Conservation (phyloP, 768 basidiomycete genomes). For the Kwoniella heveanensis region DNA sequence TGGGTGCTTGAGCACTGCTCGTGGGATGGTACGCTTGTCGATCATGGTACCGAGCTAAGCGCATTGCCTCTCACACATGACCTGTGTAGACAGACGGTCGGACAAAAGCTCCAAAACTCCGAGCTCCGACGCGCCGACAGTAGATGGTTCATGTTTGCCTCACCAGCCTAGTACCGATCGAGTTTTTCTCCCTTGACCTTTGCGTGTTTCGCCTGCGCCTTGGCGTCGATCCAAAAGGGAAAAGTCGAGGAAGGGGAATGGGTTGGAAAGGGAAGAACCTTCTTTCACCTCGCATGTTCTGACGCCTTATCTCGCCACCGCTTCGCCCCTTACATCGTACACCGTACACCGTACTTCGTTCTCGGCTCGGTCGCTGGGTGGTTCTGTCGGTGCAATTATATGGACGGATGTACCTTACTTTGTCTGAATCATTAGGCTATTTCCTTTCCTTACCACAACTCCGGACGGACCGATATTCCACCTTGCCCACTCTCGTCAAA, state of each 20-base stretch:
- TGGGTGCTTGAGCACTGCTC: background rate
- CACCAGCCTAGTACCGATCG: background rate
- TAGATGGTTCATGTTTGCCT: no score
- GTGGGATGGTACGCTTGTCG: background rate
- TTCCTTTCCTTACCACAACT: background rate
- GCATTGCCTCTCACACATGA: no score
- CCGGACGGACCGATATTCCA: slow-evolving; percentile 1
- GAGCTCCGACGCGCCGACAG: no score
- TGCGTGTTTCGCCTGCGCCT: no score
- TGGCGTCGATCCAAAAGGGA: background rate
- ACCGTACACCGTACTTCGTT: no score
- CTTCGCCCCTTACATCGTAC: background rate
- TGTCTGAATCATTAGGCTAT: no score
- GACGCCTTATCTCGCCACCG: background rate
- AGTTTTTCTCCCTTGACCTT: no score
- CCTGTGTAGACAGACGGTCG: background rate
- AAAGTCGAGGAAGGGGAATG: no score
- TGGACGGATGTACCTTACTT: background rate
- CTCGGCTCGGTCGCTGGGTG: no score
- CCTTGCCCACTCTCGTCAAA: background rate
- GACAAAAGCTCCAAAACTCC: no score
- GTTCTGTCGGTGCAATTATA: no score
- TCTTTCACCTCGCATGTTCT: background rate
- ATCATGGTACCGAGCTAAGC: background rate
- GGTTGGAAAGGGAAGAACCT: no score